phyloP scores from a whole-genome alignment of 106 monocot species.

The Dendrobium officinale region DNA sequence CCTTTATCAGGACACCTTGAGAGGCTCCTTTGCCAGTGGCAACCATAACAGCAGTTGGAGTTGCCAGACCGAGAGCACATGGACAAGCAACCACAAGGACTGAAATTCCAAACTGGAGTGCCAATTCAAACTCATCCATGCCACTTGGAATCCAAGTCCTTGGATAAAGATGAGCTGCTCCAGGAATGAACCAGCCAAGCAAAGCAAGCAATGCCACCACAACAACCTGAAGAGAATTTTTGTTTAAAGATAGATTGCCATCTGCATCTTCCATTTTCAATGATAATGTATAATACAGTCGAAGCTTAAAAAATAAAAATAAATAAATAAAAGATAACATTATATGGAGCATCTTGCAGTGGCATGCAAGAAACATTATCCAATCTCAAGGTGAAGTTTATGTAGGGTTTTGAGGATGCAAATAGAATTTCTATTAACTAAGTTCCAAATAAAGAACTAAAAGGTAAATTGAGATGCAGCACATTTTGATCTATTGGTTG shows the following conservation, averaged over 20 bases:
- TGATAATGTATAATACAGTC: not conserved
- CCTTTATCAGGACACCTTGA: conserved; percentile 93
- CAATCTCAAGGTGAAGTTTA: not conserved
- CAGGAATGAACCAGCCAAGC: conserved; percentile 74
- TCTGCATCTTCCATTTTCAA: not conserved
- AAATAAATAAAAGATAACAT: not conserved
- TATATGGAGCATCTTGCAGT: not conserved
- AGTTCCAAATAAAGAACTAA: not conserved
- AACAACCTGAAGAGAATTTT: conserved; percentile 38
- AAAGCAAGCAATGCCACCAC: conserved; percentile 65
- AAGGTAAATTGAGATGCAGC: not conserved
- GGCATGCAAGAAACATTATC: not conserved
- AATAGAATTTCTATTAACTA: not conserved
- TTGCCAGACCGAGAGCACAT: conserved; percentile 90
- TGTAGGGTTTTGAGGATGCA: not conserved
- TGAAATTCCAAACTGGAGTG: conserved; percentile 91
- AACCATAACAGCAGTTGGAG: conserved; percentile 98
- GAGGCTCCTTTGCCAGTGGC: conserved; percentile 97
- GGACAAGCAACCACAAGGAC: conserved; percentile 94
- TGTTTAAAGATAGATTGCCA: not conserved
- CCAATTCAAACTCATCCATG: conserved; percentile 89
- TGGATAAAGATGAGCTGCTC: conserved; percentile 63
- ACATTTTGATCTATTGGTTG: too few relatives aligned
- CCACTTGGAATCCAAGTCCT: conserved; percentile 69
- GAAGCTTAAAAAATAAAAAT: not conserved